Conservation (phyloP, 805 yeast genomes). For the Yarrowia divulgata region DNA sequence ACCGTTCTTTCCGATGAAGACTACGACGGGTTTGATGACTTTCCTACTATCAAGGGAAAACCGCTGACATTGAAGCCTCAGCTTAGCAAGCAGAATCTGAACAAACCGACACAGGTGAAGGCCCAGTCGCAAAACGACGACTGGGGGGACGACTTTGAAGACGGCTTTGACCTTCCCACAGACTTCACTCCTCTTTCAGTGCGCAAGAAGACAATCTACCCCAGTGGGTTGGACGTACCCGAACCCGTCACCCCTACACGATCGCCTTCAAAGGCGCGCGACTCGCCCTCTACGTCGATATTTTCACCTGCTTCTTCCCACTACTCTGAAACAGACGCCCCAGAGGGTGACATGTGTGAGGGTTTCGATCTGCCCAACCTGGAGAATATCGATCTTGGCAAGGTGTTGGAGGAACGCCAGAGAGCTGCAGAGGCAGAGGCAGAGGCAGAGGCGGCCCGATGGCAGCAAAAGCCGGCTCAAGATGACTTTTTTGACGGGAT, state of each 20-base stretch:
- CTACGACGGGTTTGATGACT: slow-evolving; percentile 13
- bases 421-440: slow-evolving; percentile 18
- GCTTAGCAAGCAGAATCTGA: background rate
- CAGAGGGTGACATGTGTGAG: slow-evolving; percentile 35
- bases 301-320: slow-evolving; percentile 24
- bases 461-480: slow-evolving; percentile 5
- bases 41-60: slow-evolving; percentile 22
- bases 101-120: background rate
- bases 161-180: slow-evolving; percentile 29
- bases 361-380: slow-evolving; percentile 30
- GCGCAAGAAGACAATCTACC: slow-evolving; percentile 23
- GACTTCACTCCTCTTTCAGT: slow-evolving; percentile 29
- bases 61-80: background rate
- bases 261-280: background rate
- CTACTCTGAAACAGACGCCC: slow-evolving; percentile 32
- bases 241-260: slow-evolving; percentile 16
- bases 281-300: slow-evolving; percentile 23
- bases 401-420: slow-evolving; percentile 18
- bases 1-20: slow-evolving; percentile 32
- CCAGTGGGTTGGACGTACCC: slow-evolving; percentile 17
- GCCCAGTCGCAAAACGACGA: background rate
- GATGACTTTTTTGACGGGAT: slow-evolving; percentile 38
- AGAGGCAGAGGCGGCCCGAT: slow-evolving; percentile 5
- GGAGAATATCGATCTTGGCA: slow-evolving; percentile 3
- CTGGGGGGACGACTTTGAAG: slow-evolving; percentile 32